Evolutionary conservation across 768 basidiomycete genomes (phyloP).

Genomic region (Russula compacta): DNA sequence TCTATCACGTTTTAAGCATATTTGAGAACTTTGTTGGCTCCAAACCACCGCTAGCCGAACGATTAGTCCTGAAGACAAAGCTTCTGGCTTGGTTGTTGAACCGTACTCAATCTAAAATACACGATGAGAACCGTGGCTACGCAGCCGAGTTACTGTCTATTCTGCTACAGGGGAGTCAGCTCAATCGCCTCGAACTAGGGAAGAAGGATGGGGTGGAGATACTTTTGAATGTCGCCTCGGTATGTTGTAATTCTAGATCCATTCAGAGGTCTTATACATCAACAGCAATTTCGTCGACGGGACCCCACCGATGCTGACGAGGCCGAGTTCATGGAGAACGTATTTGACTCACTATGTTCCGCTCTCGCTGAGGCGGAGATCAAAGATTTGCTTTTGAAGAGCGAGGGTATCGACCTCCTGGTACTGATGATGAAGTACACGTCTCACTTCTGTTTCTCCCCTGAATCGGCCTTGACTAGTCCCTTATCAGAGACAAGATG

Average conservation of each 20-base stretch:
- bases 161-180: slow-evolving; percentile 63
- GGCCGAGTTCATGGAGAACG: slow-evolving; percentile 95
- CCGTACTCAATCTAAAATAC: slow-evolving; percentile 59
- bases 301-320: slow-evolving; percentile 87
- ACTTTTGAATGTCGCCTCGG: slow-evolving; percentile 69
- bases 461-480: slow-evolving; percentile 6
- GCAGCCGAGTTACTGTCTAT: slow-evolving; percentile 92
- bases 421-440: slow-evolving; percentile 92
- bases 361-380: slow-evolving; percentile 67
- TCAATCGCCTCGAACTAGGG: slow-evolving; percentile 61
- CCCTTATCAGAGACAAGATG: slow-evolving; percentile 57
- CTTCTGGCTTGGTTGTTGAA: slow-evolving; percentile 73
- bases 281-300: slow-evolving; percentile 75
- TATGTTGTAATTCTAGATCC: slow-evolving; percentile 32
- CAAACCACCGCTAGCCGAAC: slow-evolving; percentile 62
- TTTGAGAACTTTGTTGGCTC: slow-evolving; percentile 91
- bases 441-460: slow-evolving; percentile 7
- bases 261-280: slow-evolving; percentile 11
- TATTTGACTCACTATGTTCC: slow-evolving; percentile 87
- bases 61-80: slow-evolving; percentile 64
- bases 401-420: slow-evolving; percentile 95
- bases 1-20: slow-evolving; percentile 89
- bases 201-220: slow-evolving; percentile 72
- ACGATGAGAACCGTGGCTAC: slow-evolving; percentile 89
- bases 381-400: slow-evolving; percentile 75